Percentiles rank a stretch among this genome's conserved stretches.
These are phyloP conservation scores for Zygoascus bituminiphila DNA, from an alignment of 805 yeast genomes.

Conservation along the genomic window DNA sequence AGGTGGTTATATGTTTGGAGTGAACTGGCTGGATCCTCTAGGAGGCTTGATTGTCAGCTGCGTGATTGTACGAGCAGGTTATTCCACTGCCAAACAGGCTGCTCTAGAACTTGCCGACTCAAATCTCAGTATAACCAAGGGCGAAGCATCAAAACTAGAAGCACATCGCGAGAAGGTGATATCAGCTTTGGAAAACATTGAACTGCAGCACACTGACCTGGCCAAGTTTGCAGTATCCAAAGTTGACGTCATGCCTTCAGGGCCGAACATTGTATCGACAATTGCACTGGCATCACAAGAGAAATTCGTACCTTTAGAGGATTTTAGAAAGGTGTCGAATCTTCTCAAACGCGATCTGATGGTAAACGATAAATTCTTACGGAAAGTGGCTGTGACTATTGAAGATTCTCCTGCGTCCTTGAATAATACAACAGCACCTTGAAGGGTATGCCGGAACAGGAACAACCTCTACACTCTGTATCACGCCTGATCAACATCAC, in stretches of 20 bases:
- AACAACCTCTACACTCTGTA: no score
- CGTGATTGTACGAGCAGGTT: constrained; percentile 78
- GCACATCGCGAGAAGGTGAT: constrained; percentile 7
- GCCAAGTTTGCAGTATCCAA: constrained; percentile 9
- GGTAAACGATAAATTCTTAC: background rate
- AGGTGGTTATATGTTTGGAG: constrained; percentile 67
- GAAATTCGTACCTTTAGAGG: constrained; percentile 3
- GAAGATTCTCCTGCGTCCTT: background rate
- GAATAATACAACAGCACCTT: no score
- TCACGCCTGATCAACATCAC: no score
- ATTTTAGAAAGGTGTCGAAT: constrained; percentile 2
- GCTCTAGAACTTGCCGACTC: constrained; percentile 72
- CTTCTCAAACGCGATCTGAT: background rate
- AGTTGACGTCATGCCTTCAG: constrained; percentile 19
- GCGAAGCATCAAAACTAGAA: background rate
- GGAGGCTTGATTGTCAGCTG: constrained; percentile 86
- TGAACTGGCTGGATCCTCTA: constrained; percentile 81
- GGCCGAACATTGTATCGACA: constrained; percentile 14
- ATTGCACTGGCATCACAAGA: constrained; percentile 7
- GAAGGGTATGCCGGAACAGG: no score
- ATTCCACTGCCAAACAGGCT: constrained; percentile 60
- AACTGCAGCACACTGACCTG: background rate
- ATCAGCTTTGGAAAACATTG: constrained; percentile 8
- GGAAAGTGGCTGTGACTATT: background rate
- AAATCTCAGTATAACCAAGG: constrained; percentile 7